Percentiles rank a stretch among this genome's conserved stretches.
phyloP scores from a whole-genome alignment of 495 filamentous ascomycete species.

The Aspergillus hancockii region DNA sequence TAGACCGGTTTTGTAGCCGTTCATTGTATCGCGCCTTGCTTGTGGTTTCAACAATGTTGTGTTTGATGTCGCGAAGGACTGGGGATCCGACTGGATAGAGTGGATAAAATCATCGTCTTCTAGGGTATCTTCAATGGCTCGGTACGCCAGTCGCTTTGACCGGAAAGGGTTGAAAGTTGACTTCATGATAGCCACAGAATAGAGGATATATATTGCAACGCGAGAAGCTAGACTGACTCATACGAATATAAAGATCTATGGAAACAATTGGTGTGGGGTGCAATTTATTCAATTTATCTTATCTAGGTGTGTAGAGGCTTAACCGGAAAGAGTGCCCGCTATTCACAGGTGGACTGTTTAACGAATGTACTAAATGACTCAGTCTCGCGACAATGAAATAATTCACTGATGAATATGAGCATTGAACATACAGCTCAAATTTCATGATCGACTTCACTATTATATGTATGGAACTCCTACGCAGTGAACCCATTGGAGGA shows the following conservation, averaged over 20 bases:
- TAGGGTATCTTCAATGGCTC: constrained; percentile 1
- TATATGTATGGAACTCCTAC: no score
- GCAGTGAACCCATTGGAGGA: no score
- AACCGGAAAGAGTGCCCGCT: background rate
- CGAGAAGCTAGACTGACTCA: no score
- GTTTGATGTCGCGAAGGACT: constrained; percentile 4
- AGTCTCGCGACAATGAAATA: background rate
- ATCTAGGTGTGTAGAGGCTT: background rate
- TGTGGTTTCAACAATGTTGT: background rate
- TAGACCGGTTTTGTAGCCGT: background rate
- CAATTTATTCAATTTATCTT: no score
- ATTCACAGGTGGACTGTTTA: background rate
- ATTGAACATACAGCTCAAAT: no score
- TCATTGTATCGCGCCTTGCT: background rate
- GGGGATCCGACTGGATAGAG: background rate
- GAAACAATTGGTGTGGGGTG: no score
- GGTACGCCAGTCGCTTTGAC: constrained; percentile 3
- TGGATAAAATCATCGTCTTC: constrained; percentile 7
- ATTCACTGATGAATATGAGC: no score
- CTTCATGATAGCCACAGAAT: background rate
- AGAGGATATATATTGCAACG: background rate
- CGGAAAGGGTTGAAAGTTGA: background rate
- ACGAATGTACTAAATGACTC: background rate
- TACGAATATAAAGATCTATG: no score
- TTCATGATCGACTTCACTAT: no score